A percentile compares a stretch with the other conserved stretches of the same genome.
Evolutionary conservation across 257 asterid genomes (phyloP).

Genomic region (Primulina huaijiensis): DNA sequence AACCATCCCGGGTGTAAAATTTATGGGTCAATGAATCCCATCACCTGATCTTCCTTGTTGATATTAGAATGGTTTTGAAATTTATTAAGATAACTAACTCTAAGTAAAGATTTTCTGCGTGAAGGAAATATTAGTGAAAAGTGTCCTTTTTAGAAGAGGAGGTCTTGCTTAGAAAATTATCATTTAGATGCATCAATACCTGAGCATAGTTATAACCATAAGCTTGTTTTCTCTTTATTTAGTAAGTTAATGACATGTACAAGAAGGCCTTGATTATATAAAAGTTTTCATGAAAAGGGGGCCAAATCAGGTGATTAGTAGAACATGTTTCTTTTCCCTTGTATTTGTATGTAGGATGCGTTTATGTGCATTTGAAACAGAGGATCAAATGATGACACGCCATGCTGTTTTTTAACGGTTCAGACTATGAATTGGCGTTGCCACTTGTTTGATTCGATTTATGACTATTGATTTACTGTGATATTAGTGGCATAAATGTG

Average conservation of each 20-base stretch:
- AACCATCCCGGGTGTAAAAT: background rate
- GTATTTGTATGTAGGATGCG: background rate
- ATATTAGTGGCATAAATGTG: background rate
- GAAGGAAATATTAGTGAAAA: background rate
- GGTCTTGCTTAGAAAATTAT: background rate
- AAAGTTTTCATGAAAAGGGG: background rate
- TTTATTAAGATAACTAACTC: background rate
- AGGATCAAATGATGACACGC: background rate
- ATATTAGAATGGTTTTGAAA: background rate
- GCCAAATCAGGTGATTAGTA: background rate
- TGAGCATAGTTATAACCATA: too few relatives aligned
- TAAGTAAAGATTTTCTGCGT: background rate
- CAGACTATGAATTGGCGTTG: background rate
- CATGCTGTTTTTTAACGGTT: background rate
- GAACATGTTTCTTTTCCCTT: background rate
- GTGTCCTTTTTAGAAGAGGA: background rate
- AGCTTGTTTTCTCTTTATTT: background rate
- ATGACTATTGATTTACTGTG: background rate
- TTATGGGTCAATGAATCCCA: background rate
- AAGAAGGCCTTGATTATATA: background rate
- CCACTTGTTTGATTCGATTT: background rate
- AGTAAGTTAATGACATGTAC: background rate
- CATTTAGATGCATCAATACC: background rate
- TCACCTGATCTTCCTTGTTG: background rate
- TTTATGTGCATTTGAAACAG: background rate